Conservation (phyloP, 345 rosid genomes). For the Citrus sp. region DNA sequence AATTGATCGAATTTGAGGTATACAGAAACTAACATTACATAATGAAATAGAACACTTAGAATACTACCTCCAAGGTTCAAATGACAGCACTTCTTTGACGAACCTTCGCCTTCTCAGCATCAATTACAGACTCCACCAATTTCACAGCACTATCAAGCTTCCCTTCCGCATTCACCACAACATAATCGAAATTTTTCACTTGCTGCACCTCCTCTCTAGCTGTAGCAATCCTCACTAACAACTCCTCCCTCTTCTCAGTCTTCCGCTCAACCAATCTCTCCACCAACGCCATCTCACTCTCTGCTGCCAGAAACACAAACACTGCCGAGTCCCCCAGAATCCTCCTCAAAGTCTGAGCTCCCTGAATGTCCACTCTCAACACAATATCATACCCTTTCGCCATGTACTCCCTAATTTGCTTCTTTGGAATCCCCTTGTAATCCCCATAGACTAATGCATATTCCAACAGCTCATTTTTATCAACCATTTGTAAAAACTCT, state of each 20-base stretch:
- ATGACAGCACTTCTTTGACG: constrained; percentile 58
- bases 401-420: constrained; percentile 76
- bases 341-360: constrained; percentile 69
- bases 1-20: background rate
- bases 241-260: constrained; percentile 73
- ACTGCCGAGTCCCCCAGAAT: constrained; percentile 73
- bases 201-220: constrained; percentile 86
- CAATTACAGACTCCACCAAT: constrained; percentile 67
- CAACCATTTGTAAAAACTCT: constrained; percentile 62
- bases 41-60: background rate
- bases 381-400: constrained; percentile 67
- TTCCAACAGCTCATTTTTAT: constrained; percentile 71
- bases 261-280: constrained; percentile 79
- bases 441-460: constrained; percentile 91
- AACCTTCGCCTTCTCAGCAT: constrained; percentile 93
- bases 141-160: constrained; percentile 69
- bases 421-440: constrained; percentile 87
- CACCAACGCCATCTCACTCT: constrained; percentile 75
- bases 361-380: constrained; percentile 90
- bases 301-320: constrained; percentile 76
- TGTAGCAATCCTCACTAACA: constrained; percentile 75
- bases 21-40: background rate
- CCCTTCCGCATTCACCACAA: constrained; percentile 79
- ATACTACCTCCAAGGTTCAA: constrained; percentile 24
- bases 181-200: constrained; percentile 66